Evolutionary conservation across 169 alveolate species (phyloP).

Genomic region (Theileria parva): DNA sequence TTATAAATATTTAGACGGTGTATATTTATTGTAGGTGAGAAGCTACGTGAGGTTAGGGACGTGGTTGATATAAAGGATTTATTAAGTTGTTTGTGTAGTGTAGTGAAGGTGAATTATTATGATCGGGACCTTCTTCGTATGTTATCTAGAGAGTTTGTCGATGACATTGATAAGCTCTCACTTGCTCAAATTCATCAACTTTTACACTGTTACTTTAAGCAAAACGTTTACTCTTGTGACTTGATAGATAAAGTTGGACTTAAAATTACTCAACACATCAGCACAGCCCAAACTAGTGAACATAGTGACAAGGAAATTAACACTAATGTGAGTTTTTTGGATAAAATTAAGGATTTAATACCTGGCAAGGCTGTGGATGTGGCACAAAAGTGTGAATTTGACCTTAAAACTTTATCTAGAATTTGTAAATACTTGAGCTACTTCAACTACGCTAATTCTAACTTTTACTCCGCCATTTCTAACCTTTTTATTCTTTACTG

Average conservation of each 20-base stretch:
- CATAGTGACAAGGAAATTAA: not conserved
- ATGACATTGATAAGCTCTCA: constrained; percentile 37
- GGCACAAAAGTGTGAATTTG: not conserved
- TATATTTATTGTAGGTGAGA: constrained; percentile 42
- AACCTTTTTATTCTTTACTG: constrained; percentile 21
- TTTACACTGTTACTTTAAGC: constrained; percentile 40
- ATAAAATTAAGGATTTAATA: not conserved
- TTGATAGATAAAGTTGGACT: constrained; percentile 49
- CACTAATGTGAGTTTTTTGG: not conserved
- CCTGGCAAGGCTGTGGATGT: not conserved
- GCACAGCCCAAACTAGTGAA: not conserved
- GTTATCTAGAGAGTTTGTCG: constrained; percentile 58
- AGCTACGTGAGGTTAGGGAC: constrained; percentile 61
- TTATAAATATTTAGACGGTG: not conserved
- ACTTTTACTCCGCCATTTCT: constrained; percentile 32
- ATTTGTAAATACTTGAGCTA: constrained; percentile 18
- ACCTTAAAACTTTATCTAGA: not conserved
- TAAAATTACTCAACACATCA: constrained; percentile 9
- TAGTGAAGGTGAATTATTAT: constrained; percentile 39
- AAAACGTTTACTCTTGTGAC: constrained; percentile 50
- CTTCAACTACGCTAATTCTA: constrained; percentile 43
- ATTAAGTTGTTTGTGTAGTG: constrained; percentile 34
- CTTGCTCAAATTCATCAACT: constrained; percentile 36
- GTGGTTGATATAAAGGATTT: constrained; percentile 36
- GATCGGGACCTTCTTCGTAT: constrained; percentile 51